These are phyloP conservation scores for Pulveroboletus sp. DNA, from an alignment of 768 basidiomycete genomes.

Conservation along the genomic window DNA sequence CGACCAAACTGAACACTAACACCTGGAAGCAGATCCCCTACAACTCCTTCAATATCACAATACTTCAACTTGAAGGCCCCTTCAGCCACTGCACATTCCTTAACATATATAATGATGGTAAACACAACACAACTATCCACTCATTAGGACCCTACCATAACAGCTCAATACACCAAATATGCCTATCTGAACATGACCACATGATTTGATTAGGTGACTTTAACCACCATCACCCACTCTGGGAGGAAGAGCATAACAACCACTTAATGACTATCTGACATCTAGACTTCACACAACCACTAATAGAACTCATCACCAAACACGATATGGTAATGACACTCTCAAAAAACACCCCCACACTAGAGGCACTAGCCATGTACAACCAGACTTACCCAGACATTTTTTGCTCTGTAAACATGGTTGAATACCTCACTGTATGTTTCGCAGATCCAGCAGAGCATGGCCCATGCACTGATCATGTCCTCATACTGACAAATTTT, in stretches of 20 bases:
- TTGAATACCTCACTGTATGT: too few species aligned
- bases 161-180: background rate
- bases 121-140: too few species aligned
- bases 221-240: slow-evolving; percentile 33
- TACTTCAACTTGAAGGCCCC: background rate
- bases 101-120: slow-evolving; percentile 12
- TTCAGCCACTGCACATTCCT: background rate
- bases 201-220: slow-evolving; percentile 26
- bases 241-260: slow-evolving; percentile 22
- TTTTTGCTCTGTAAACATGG: too few species aligned
- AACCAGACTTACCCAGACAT: too few species aligned
- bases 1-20: background rate
- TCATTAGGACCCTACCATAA: too few species aligned
- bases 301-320: slow-evolving; percentile 3
- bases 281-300: background rate
- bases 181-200: slow-evolving; percentile 1
- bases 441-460: too few species aligned
- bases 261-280: slow-evolving; percentile 22
- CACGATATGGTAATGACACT: too few species aligned
- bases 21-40: slow-evolving; percentile 7
- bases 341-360: too few species aligned
- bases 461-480: too few species aligned
- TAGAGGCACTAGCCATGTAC: too few species aligned
- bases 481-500: too few species aligned
- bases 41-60: background rate